Conservation (phyloP, 169 alveolate species). For the Plasmodium adleri region DNA sequence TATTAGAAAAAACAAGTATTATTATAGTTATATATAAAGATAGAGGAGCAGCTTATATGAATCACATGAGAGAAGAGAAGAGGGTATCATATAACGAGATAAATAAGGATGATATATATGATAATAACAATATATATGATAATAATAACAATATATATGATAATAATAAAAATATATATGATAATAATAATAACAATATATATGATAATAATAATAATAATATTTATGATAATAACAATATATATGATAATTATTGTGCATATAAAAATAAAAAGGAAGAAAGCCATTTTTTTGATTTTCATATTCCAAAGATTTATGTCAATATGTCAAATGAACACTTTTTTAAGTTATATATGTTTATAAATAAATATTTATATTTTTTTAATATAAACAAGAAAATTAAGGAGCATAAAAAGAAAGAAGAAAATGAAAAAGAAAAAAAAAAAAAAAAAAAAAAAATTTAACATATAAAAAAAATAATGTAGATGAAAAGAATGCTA, state of each 20-base stretch:
- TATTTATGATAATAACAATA: too few relatives aligned
- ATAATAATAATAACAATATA: too few relatives aligned
- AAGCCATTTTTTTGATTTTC: neutral
- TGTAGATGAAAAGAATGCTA: neutral
- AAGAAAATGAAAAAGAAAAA: neutral
- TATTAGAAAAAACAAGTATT: conserved; percentile 6
- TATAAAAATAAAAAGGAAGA: neutral
- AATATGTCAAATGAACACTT: conserved; percentile 10
- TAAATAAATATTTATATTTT: conserved; percentile 25
- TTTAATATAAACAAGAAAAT: neutral
- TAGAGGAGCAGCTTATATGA: neutral
- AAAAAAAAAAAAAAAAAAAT: neutral
- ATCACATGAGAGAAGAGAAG: too few relatives aligned
- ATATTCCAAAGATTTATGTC: conserved; percentile 3
- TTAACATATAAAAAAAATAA: neutral
- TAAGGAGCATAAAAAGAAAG: neutral
- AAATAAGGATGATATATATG: too few relatives aligned
- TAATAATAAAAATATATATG: too few relatives aligned
- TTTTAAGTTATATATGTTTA: conserved; percentile 15
- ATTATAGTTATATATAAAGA: conserved; percentile 12
- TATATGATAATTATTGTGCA: too few relatives aligned
- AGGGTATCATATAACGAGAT: too few relatives aligned
- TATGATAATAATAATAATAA: too few relatives aligned
- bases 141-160: too few relatives aligned
- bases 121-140: too few relatives aligned